Conservation (phyloP, 2,329 filamentous ascomycete genomes). For the Thelonectria discophora region DNA sequence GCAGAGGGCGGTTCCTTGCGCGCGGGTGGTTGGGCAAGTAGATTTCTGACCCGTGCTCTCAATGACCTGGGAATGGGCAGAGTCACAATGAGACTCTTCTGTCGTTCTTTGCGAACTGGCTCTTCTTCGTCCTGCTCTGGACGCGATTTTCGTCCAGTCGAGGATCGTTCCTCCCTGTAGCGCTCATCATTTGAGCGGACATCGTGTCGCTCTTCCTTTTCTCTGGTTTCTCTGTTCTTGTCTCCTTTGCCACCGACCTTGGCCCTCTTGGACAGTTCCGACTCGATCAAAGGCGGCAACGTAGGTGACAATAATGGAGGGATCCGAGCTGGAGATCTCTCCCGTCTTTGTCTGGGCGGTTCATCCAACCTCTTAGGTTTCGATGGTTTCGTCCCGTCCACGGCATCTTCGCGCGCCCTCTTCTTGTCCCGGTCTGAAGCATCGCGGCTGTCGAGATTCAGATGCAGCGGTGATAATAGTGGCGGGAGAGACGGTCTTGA, state of each 20-base stretch:
- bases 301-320: conserved; percentile 66
- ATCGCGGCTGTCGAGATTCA: conserved; percentile 55
- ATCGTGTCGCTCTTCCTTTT: conserved; percentile 33
- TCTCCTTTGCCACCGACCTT: conserved; percentile 36
- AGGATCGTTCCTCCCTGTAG: conserved; percentile 32
- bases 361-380: conserved; percentile 45
- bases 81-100: conserved; percentile 52
- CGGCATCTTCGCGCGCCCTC: conserved; percentile 44
- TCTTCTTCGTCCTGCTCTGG: conserved; percentile 45
- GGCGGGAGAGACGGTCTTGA: conserved; percentile 58
- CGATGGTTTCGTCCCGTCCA: conserved; percentile 41
- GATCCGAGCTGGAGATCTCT: conserved; percentile 50
- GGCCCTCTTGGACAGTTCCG: conserved; percentile 45
- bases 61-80: conserved; percentile 60
- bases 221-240: conserved; percentile 30
- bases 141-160: conserved; percentile 38
- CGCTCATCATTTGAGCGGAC: conserved; percentile 33
- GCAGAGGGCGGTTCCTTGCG: conserved; percentile 49
- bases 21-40: conserved; percentile 55
- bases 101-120: conserved; percentile 29
- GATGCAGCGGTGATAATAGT: conserved; percentile 61
- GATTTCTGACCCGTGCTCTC: conserved; percentile 54
- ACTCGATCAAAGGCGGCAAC: conserved; percentile 61
- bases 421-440: conserved; percentile 44
- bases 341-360: conserved; percentile 48